Evolutionary conservation across 2,329 filamentous ascomycete genomes (phyloP), one percentile per base, ranked within the genome.

Genomic region (Diaporthe velutina): DNA sequence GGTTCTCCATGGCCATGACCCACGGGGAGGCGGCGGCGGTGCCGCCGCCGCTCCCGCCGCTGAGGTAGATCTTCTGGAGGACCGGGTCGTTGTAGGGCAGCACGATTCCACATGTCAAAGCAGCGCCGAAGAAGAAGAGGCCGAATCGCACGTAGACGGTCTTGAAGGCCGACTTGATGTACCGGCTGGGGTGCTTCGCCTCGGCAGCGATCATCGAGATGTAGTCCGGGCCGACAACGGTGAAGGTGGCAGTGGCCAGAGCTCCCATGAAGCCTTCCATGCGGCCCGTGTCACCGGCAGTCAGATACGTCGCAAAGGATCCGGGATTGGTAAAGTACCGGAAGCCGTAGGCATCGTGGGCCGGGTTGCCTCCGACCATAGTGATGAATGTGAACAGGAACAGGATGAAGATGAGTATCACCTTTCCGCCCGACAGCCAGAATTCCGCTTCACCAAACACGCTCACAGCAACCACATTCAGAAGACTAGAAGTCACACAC

Each of bases 291-390:
- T 87, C 80, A 5, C 92, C 92, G 0, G 84, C 85, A 55, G 90
- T 88, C 75, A 92, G 88, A 76, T 90, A 86, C 76, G 91, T 88
- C n/a, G 88, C 88, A 78, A 93, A 93, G 2, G 91, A 84, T 9
- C 92, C 92, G 0, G 90, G 90, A 9, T 87, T 79, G 17, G 86
- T 88, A 92, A 92, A 94, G 80, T 92, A 91, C n/a, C 92, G 87
- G 81, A 95, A 95, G 22, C 93, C 93, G 79, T 92, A 94, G 4
- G 90, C 86, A 79, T 94, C 92, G 64, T 90, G 85, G 10, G 91
- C 81, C 0, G 94, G 94, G 78, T 96, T 96, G 40, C 93, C 94
- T 42, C 94, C 94, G 12, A 95, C 86, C 92, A 95, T 95, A 66
- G 91, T 92, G 78, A 96, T 88, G 80, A 96, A 93, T 17, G 94